A percentile compares a stretch with the other conserved stretches of the same genome.
Evolutionary conservation across 2,329 filamentous ascomycete genomes (phyloP).

Genomic region (Dendryphion nanum): DNA sequence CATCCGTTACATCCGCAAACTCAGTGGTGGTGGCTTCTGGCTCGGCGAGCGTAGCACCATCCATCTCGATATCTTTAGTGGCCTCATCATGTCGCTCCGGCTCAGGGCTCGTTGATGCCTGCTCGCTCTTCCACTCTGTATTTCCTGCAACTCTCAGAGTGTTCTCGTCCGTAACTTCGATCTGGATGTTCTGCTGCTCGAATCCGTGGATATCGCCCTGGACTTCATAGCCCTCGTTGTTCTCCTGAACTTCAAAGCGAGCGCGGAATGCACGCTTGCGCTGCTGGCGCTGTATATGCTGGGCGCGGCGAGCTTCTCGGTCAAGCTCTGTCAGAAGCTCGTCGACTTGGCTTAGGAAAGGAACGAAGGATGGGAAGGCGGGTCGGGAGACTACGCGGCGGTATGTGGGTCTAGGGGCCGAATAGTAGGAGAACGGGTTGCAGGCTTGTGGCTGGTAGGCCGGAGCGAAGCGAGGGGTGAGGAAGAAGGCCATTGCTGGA

Average conservation of each 20-base stretch:
- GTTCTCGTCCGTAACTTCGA: constrained; percentile 34
- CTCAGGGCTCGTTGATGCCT: constrained; percentile 2
- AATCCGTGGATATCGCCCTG: constrained; percentile 33
- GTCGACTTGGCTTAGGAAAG: constrained; percentile 34
- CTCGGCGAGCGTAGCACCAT: constrained; percentile 20
- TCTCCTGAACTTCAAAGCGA: constrained; percentile 29
- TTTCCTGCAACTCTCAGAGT: constrained; percentile 33
- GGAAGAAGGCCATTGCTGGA: constrained; percentile 32
- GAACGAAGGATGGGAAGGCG: constrained; percentile 25
- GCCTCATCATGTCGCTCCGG: neutral
- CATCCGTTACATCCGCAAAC: constrained; percentile 14
- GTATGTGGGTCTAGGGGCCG: constrained; percentile 15
- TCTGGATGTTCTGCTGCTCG: constrained; percentile 33
- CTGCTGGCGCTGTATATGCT: constrained; percentile 27
- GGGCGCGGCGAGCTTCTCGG: constrained; percentile 24
- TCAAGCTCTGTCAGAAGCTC: constrained; percentile 32
- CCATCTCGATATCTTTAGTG: constrained; percentile 11
- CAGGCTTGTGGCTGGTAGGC: constrained; percentile 27
- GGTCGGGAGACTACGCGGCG: constrained; percentile 13
- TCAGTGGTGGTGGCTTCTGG: constrained; percentile 13
- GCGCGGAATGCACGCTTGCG: constrained; percentile 30
- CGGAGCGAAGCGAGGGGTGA: constrained; percentile 32
- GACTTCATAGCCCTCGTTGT: constrained; percentile 30
- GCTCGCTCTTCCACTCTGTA: constrained; percentile 17
- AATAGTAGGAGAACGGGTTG: constrained; percentile 26